Evolutionary conservation across 2,329 filamentous ascomycete species (phyloP), one percentile per base, ranked within the genome.

Genomic region (Incumbomyces delicatus): DNA sequence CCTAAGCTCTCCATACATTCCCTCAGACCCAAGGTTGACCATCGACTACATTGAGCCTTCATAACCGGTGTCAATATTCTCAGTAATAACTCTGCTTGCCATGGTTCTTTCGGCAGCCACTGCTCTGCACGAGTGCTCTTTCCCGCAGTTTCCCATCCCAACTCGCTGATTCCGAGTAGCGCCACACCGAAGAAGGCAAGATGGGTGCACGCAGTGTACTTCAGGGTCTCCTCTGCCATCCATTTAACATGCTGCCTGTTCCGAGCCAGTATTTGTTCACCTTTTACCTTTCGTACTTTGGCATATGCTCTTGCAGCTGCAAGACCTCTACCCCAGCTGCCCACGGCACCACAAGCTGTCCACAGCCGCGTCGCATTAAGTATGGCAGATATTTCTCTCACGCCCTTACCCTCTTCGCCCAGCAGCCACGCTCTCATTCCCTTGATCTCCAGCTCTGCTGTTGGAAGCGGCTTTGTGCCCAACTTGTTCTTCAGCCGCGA

Each of bases 401-500:
- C 72, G 1, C 81, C 81, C 29, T 71, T 63, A 3, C 80, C 80
- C 52, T 80, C 74, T 4, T 71, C 63, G 7, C 81, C 82, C 30
- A 85, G 63, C 12, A 83, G 66, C 71, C 74, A 79, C 12, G 63
- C 78, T 16, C 72, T 71, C 65, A 74, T 75, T 39, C 66, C 70
- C 13, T 71, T 63, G 6, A 83, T 71, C 50, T 81, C 79, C 0
- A 87, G 71, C 60, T 85, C 81, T 0, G 80, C 81, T 0, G 81
- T 85, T 0, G 81, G 80, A 0, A 85, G 66, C 1, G 76, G 70
- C 35, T 73, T 73, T 0, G 81, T 85, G 29, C 81, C 82, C 5
- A 81, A 70, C 56, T 85, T 85, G 60, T 75, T 73, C 64, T 85
- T 85, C 8, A 85, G 66, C 0, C 80, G 71, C 42, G 78, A 74